Percentiles rank a stretch among this genome's conserved stretches.
Conservation (phyloP, 371 early-diverging fungal genomes). For the Cladochytrium tenue region DNA sequence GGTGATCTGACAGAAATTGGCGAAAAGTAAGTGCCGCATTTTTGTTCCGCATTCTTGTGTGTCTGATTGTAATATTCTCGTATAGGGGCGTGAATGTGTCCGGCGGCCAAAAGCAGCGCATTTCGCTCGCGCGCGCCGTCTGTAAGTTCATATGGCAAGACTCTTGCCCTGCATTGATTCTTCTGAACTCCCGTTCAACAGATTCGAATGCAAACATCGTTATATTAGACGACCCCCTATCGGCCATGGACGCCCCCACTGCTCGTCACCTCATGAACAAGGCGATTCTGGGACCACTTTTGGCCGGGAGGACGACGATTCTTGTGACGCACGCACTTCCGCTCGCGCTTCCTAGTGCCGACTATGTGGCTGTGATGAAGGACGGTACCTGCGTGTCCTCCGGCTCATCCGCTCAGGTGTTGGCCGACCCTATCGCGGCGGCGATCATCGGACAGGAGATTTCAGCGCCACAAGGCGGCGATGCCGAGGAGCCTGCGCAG, state of each 20-base stretch:
- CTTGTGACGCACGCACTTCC: constrained; percentile 84
- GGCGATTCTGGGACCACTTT: constrained; percentile 58
- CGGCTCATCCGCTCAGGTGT: constrained; percentile 14
- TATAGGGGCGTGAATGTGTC: constrained; percentile 49
- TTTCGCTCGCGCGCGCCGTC: constrained; percentile 30
- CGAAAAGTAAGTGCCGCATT: constrained; percentile 76
- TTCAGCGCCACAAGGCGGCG: constrained; percentile 9
- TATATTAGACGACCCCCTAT: constrained; percentile 54
- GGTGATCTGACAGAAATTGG: constrained; percentile 71
- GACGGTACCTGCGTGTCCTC: constrained; percentile 21
- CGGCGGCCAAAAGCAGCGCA: constrained; percentile 32
- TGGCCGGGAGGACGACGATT: constrained; percentile 77
- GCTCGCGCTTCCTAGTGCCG: constrained; percentile 36
- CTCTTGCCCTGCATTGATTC: neutral
- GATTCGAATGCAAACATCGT: constrained; percentile 22
- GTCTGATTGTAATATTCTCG: neutral
- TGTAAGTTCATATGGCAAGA: too few species aligned
- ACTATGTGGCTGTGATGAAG: constrained; percentile 29
- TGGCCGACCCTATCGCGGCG: constrained; percentile 21
- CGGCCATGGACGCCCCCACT: constrained; percentile 82
- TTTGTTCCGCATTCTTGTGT: constrained; percentile 31
- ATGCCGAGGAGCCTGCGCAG: neutral
- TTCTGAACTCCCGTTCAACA: too few species aligned
- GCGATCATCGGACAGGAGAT: constrained; percentile 19
- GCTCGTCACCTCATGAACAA: constrained; percentile 76